Conservation (phyloP, 2,329 filamentous ascomycete species). For the Calonectria hawksworthii region DNA sequence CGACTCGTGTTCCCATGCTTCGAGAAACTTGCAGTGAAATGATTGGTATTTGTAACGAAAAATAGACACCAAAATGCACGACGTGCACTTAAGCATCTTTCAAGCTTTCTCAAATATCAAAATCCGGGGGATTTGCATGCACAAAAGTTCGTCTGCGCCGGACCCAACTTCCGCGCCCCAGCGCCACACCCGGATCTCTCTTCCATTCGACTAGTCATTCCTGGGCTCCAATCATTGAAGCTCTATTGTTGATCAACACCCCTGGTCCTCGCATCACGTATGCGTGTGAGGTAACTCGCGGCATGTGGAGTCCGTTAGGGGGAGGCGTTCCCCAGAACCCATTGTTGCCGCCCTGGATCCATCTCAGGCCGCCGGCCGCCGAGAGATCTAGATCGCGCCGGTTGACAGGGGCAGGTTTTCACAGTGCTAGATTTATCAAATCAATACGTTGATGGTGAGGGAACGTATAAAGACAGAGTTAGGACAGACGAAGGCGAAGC, state of each 20-base stretch:
- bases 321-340: constrained; percentile 7
- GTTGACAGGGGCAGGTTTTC: neutral
- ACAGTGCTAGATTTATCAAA: neutral
- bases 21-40: neutral
- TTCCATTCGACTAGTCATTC: neutral
- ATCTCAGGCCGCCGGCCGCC: neutral
- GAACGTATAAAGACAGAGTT: neutral
- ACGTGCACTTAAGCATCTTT: neutral
- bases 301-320: neutral
- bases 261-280: neutral
- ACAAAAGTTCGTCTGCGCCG: neutral
- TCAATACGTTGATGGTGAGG: neutral
- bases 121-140: neutral
- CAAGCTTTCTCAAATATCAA: neutral
- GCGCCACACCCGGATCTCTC: neutral
- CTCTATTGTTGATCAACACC: neutral
- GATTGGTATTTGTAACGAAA: neutral
- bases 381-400: neutral
- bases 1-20: neutral
- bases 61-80: no score
- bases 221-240: neutral
- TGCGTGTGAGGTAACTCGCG: neutral
- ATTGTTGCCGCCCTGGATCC: neutral
- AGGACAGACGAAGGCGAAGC: neutral
- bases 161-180: neutral